Percentiles rank a stretch among this genome's conserved stretches.
phyloP scores from a whole-genome alignment of 305 asterid genomes.

The Fraxinus nigra region DNA sequence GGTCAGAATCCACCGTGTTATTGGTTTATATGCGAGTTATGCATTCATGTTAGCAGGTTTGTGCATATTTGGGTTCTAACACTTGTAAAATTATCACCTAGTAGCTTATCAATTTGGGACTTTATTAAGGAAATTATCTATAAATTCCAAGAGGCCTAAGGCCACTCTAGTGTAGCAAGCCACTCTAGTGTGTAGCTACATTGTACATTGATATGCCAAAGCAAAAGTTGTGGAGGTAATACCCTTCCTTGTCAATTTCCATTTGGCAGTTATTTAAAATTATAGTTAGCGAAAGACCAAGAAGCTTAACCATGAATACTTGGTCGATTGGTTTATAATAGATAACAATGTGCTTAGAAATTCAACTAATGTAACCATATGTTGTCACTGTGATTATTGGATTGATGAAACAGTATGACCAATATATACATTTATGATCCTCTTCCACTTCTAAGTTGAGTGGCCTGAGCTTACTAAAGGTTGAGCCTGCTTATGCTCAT shows the following conservation, averaged over 20 bases:
- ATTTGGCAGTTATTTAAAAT: neutral
- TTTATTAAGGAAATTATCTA: neutral
- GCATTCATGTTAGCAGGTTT: neutral
- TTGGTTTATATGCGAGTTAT: neutral
- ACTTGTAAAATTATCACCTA: neutral
- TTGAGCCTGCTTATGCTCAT: neutral
- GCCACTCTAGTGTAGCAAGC: neutral
- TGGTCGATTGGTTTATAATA: neutral
- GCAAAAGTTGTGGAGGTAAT: neutral
- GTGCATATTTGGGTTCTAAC: slow-evolving; percentile 2
- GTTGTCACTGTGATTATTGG: neutral
- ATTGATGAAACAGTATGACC: neutral
- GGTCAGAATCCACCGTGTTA: neutral
- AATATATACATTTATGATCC: neutral
- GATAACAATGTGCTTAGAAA: neutral
- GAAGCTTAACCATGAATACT: neutral
- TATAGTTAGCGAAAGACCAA: neutral
- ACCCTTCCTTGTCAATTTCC: neutral
- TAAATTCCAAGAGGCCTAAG: neutral
- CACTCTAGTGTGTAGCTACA: neutral
- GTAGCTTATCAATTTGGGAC: neutral
- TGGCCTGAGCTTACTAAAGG: neutral
- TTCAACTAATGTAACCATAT: neutral
- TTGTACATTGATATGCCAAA: neutral
- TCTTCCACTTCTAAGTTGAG: neutral